These are phyloP conservation scores for Lactarius psammicola DNA, from an alignment of 768 basidiomycete species.

Conservation along the genomic window DNA sequence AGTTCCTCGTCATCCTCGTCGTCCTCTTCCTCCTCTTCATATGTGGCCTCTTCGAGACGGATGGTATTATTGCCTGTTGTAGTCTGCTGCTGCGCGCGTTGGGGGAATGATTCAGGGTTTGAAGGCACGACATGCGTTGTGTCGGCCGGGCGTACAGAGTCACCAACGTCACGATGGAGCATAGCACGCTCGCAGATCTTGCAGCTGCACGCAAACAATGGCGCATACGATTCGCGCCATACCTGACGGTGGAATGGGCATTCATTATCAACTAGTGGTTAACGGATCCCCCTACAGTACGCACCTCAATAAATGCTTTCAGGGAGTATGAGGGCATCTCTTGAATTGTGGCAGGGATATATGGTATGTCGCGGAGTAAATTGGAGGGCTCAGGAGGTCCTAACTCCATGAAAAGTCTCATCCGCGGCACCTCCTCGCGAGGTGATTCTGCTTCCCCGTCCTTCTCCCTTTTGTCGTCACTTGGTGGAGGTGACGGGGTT, in stretches of 20 bases:
- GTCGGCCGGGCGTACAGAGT: slow-evolving; percentile 32
- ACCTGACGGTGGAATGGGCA: slow-evolving; percentile 42
- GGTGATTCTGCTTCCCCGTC: slow-evolving; percentile 36
- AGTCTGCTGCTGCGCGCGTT: slow-evolving; percentile 15
- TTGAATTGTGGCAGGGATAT: slow-evolving; percentile 61
- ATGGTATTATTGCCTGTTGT: slow-evolving; percentile 30
- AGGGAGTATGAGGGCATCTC: slow-evolving; percentile 39
- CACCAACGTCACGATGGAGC: slow-evolving; percentile 47
- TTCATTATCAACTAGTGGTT: background rate
- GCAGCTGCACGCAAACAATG: slow-evolving; percentile 69
- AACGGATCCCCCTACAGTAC: slow-evolving; percentile 32
- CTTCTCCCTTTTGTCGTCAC: slow-evolving; percentile 39
- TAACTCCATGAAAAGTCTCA: slow-evolving; percentile 43
- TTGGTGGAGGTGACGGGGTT: slow-evolving; percentile 73
- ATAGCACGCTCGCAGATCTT: slow-evolving; percentile 71
- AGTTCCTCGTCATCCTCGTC: slow-evolving; percentile 38
- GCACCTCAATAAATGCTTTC: slow-evolving; percentile 53
- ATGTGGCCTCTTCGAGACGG: slow-evolving; percentile 31
- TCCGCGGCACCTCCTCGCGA: slow-evolving; percentile 29
- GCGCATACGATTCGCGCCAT: slow-evolving; percentile 73
- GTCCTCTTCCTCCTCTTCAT: slow-evolving; percentile 36
- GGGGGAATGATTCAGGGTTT: slow-evolving; percentile 29
- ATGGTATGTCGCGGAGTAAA: slow-evolving; percentile 64
- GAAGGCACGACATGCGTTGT: slow-evolving; percentile 32
- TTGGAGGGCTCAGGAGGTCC: slow-evolving; percentile 62